These are phyloP conservation scores for Amanita exitialis DNA, from an alignment of 768 basidiomycete genomes.

Conservation along the genomic window DNA sequence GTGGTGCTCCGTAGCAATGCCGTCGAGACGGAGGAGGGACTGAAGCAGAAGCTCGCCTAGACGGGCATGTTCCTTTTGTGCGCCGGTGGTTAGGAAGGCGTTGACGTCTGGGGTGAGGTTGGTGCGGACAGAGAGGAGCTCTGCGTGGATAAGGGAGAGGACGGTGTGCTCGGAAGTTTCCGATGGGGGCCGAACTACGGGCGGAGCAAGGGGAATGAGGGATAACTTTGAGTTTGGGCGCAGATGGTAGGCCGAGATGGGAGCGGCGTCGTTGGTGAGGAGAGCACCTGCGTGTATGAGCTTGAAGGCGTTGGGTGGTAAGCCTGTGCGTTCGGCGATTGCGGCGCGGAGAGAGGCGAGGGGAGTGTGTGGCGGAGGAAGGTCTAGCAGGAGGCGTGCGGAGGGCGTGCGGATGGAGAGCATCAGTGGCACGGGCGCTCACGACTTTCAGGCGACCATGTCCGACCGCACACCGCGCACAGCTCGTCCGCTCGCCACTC, in stretches of 20 bases:
- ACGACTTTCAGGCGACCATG: no score
- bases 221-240: constrained; percentile 61
- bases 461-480: constrained; percentile 7
- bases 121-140: constrained; percentile 39
- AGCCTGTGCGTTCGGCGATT: constrained; percentile 66
- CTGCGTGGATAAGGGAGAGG: constrained; percentile 44
- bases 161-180: constrained; percentile 38
- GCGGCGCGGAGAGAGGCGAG: constrained; percentile 47
- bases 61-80: constrained; percentile 34
- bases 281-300: constrained; percentile 86
- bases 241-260: constrained; percentile 75
- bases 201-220: constrained; percentile 26
- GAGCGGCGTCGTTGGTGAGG: constrained; percentile 72
- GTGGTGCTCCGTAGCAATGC: constrained; percentile 57
- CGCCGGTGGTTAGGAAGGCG: constrained; percentile 30
- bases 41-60: constrained; percentile 82
- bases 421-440: no score
- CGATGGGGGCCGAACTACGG: constrained; percentile 14
- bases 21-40: constrained; percentile 79
- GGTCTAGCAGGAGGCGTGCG: constrained; percentile 18
- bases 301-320: constrained; percentile 66
- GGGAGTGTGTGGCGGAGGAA: constrained; percentile 51
- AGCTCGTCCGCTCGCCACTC: constrained; percentile 24
- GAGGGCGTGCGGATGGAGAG: no score
- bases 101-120: constrained; percentile 50